Base-by-base conservation (phyloP, 2,329 filamentous ascomycete species). In the Fusarium humuli region DNA sequence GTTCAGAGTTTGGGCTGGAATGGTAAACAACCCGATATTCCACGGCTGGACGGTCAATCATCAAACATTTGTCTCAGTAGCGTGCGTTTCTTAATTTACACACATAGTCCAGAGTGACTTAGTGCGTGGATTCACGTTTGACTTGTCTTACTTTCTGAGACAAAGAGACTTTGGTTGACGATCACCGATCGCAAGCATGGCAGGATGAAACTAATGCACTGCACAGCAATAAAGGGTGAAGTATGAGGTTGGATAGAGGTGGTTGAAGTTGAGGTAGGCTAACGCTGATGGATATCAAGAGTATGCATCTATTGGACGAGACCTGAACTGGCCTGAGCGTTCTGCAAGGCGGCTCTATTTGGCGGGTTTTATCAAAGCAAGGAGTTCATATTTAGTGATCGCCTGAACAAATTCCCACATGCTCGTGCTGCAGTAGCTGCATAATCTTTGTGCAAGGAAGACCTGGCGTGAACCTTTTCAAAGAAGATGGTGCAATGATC, bases 341-440 rank as follows among this genome's bases (percentile, higher is more conserved):
- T 56, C 73, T 75, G 73, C 73, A 73, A 74, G 71, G 73, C 71
- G 67, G 46, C 41, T 47, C 37, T 67, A 23, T 59, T 61, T 60
- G 50, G 67, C 59, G 62, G 63, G 41, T 55, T 66, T 34, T 40
- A 27, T 54, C 50, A 49, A 67, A 65, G 73, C 62, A 75, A 74
- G 71, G 69, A 66, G 71, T 41, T 57, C 54, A 18, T 34, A n/a
- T 57, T 13, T 41, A 61, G 55, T 59, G 61, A 67, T 72, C 61
- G 55, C 25, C 42, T 62, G 48, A 46, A 57, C 44, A 56, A 47
- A 57, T 63, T 63, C 50, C 27, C 57, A 25, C 23, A 57, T 41
- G 49, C 18, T 42, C n/a, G 25, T 41, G 23, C 23, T 42, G 40
- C 20, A 66, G 50, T 70, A 72, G 57, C 57, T 70, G 65, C 65